Evolutionary conservation across 2,329 filamentous ascomycete genomes (phyloP).

Genomic region (Leptographium galeiforme): DNA sequence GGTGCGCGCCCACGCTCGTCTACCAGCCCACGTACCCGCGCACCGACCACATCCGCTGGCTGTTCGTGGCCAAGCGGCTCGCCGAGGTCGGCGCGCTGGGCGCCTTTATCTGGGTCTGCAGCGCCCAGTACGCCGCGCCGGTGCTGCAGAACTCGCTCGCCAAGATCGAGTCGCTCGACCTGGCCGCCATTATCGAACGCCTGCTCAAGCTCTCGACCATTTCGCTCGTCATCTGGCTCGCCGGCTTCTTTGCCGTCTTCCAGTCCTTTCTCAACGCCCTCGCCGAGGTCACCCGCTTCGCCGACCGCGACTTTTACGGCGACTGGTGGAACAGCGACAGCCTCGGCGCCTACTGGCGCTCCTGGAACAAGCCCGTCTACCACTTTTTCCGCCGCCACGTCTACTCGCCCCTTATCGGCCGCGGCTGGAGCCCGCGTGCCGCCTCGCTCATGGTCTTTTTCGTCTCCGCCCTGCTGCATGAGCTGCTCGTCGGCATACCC

Average conservation of each 20-base stretch:
- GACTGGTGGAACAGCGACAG: conserved; percentile 96
- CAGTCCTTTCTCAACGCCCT: conserved; percentile 85
- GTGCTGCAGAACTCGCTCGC: conserved; percentile 80
- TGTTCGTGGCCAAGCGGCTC: conserved; percentile 73
- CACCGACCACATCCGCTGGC: conserved; percentile 67
- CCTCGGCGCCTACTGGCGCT: conserved; percentile 81
- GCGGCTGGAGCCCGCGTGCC: conserved; percentile 58
- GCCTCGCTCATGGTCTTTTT: conserved; percentile 78
- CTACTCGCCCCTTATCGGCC: conserved; percentile 73
- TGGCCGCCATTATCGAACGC: conserved; percentile 73
- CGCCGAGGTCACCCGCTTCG: conserved; percentile 80
- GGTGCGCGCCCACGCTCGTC: conserved; percentile 92
- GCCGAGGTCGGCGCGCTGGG: conserved; percentile 64
- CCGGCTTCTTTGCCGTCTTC: conserved; percentile 93
- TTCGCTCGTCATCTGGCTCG: conserved; percentile 90
- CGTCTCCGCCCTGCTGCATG: conserved; percentile 79
- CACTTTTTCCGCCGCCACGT: conserved; percentile 94
- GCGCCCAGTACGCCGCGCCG: conserved; percentile 86
- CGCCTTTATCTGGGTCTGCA: conserved; percentile 90
- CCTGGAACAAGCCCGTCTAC: conserved; percentile 96
- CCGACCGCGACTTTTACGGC: conserved; percentile 86
- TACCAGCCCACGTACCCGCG: conserved; percentile 96
- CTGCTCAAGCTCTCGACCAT: conserved; percentile 93
- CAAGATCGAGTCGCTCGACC: conserved; percentile 68
- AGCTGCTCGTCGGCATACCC: conserved; percentile 82